These are phyloP conservation scores for Apiotrichum akiyoshidainum DNA, from an alignment of 1,284 basidiomycete genomes.

Conservation along the genomic window DNA sequence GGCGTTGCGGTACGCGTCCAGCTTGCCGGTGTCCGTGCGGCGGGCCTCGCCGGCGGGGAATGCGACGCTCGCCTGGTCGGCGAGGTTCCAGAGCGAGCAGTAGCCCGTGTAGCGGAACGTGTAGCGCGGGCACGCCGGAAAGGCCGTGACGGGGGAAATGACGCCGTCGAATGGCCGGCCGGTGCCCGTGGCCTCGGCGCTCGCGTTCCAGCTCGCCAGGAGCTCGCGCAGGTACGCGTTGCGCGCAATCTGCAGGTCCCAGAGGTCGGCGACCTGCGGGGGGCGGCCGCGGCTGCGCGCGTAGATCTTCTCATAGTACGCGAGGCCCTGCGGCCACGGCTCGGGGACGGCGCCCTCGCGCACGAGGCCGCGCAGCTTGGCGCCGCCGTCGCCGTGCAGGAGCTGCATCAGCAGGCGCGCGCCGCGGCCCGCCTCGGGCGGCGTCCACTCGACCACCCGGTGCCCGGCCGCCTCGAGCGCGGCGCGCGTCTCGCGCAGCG, in stretches of 20 bases:
- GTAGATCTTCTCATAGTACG: constrained; percentile 7
- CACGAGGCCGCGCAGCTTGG: constrained; percentile 1
- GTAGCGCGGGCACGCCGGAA: constrained; percentile 10
- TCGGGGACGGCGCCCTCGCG: constrained; percentile 12
- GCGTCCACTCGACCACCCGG: constrained; percentile 50
- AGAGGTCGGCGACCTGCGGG: constrained; percentile 13
- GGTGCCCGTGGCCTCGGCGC: constrained; percentile 9
- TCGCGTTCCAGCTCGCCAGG: constrained; percentile 9
- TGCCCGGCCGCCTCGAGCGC: constrained; percentile 65
- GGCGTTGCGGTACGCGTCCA: constrained; percentile 51
- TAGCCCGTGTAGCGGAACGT: constrained; percentile 15
- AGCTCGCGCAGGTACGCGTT: constrained; percentile 15
- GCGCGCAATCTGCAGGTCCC: constrained; percentile 16
- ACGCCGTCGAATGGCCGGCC: constrained; percentile 21
- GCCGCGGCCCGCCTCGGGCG: constrained; percentile 9
- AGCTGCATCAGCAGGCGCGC: constrained; percentile 1
- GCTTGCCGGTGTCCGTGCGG: constrained; percentile 50
- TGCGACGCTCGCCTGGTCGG: constrained; percentile 61
- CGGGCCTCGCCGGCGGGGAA: constrained; percentile 63
- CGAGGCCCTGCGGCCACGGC: constrained; percentile 19
- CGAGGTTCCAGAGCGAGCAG: constrained; percentile 19
- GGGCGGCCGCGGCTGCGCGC: constrained; percentile 4
- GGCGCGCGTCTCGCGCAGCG: constrained; percentile 58
- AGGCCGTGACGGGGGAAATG: constrained; percentile 13
- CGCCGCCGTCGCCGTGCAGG: constrained; percentile 18